Conservation (phyloP, 352 stramenopile species). For the Phytophthora cryptogea region DNA sequence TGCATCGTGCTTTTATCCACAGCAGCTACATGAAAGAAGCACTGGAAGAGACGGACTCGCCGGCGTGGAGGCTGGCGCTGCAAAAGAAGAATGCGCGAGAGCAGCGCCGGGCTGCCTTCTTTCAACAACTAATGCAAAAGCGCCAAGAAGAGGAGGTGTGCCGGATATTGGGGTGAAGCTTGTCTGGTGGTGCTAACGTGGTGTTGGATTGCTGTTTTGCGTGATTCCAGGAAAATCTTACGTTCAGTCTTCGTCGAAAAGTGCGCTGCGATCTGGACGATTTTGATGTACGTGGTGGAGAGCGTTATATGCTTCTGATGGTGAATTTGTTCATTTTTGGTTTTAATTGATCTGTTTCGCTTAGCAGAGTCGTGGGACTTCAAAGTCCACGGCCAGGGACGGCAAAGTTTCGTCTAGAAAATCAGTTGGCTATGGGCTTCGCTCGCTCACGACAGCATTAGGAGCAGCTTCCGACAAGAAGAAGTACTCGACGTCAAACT, state of each 20-base stretch:
- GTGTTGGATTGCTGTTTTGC: background rate
- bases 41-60: conserved; percentile 71
- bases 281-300: conserved; percentile 50
- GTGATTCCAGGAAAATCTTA: conserved; percentile 39
- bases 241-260: conserved; percentile 58
- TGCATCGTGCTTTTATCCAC: conserved; percentile 71
- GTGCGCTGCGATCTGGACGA: conserved; percentile 57
- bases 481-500: conserved; percentile 29
- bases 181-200: background rate
- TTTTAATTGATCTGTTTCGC: conserved; percentile 5
- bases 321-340: background rate
- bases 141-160: conserved; percentile 44
- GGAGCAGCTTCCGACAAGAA: conserved; percentile 30
- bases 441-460: conserved; percentile 61
- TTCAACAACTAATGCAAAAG: conserved; percentile 55
- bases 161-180: background rate
- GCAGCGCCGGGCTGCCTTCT: conserved; percentile 55
- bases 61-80: conserved; percentile 62
- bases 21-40: conserved; percentile 76
- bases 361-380: conserved; percentile 17
- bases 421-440: conserved; percentile 68
- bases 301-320: conserved; percentile 2
- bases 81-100: conserved; percentile 68
- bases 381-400: background rate
- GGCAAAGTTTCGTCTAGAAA: conserved; percentile 37